phyloP scores from a whole-genome alignment of 1,284 basidiomycete species.

The Leucoagaricus sp. region DNA sequence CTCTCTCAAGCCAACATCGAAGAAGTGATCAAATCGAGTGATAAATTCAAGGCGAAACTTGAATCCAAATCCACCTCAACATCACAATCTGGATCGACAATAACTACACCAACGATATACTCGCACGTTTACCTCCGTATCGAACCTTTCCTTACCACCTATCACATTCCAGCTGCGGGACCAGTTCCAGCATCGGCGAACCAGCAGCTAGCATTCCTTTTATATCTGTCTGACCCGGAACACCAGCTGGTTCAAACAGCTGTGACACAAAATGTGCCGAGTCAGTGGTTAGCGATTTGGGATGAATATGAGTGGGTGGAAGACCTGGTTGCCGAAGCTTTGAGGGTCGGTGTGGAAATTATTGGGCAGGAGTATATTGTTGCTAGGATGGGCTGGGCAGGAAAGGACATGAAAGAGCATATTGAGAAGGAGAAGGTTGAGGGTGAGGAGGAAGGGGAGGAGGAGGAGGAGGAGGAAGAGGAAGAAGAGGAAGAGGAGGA shows the following conservation, averaged over 20 bases:
- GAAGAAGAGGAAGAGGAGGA: slow-evolving; percentile 7
- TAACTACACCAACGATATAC: slow-evolving; percentile 78
- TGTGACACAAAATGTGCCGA: slow-evolving; percentile 80
- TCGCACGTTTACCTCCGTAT: slow-evolving; percentile 93
- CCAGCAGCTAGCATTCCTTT: slow-evolving; percentile 80
- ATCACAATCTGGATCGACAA: slow-evolving; percentile 37
- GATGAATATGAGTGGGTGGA: slow-evolving; percentile 97
- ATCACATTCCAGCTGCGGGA: slow-evolving; percentile 37
- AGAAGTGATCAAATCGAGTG: slow-evolving; percentile 68
- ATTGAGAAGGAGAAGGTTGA: slow-evolving; percentile 29
- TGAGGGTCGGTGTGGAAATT: slow-evolving; percentile 82
- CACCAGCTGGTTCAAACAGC: slow-evolving; percentile 79
- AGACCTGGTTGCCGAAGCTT: slow-evolving; percentile 83
- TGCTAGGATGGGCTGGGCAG: slow-evolving; percentile 76
- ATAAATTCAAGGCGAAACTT: slow-evolving; percentile 31
- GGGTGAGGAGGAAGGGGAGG: slow-evolving; percentile 29
- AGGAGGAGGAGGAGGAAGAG: slow-evolving; percentile 20
- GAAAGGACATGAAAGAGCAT: slow-evolving; percentile 27
- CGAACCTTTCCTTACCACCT: slow-evolving; percentile 78
- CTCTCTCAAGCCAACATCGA: slow-evolving; percentile 82
- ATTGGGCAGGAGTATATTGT: slow-evolving; percentile 88
- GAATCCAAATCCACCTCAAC: slow-evolving; percentile 22
- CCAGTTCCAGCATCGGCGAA: slow-evolving; percentile 28
- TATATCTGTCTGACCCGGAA: slow-evolving; percentile 81
- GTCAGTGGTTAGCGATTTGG: slow-evolving; percentile 83